phyloP scores from a whole-genome alignment of 2,329 filamentous ascomycete genomes.

The Alternaria triticimaculans region DNA sequence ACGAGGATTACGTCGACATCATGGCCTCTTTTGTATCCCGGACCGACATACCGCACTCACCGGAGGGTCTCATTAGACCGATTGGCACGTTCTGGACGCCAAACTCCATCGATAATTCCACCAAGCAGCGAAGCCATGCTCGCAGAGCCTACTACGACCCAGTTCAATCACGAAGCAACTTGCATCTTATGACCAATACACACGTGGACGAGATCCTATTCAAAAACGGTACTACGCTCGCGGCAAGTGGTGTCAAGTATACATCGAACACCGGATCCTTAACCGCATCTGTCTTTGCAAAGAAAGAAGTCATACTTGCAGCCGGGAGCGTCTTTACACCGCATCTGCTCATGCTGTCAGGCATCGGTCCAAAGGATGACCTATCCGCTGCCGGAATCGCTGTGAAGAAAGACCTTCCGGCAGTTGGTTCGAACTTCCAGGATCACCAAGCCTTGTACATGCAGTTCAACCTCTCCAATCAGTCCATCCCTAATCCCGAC shows the following conservation, averaged over 20 bases:
- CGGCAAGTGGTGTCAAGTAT: constrained; percentile 17
- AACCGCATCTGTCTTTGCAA: constrained; percentile 8
- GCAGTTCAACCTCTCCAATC: constrained; percentile 2
- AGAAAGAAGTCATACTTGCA: constrained; percentile 62
- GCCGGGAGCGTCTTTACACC: constrained; percentile 64
- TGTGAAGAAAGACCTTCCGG: constrained; percentile 17
- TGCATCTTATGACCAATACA: constrained; percentile 14
- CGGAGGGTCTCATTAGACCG: constrained; percentile 9
- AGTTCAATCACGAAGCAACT: constrained; percentile 1
- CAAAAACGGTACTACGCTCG: not conserved
- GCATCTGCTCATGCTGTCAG: constrained; percentile 66
- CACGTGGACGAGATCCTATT: constrained; percentile 18
- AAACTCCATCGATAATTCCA: constrained; percentile 16
- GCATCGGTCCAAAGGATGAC: constrained; percentile 54
- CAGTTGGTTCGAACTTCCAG: constrained; percentile 30
- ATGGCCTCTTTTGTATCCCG: constrained; percentile 9
- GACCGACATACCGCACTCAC: constrained; percentile 10
- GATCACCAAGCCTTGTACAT: constrained; percentile 21
- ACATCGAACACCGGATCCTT: constrained; percentile 1
- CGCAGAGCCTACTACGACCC: constrained; percentile 22
- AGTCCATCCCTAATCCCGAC: constrained; percentile 9
- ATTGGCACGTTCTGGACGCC: constrained; percentile 36
- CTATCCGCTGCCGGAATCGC: constrained; percentile 12
- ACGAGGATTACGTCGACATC: constrained; percentile 12
- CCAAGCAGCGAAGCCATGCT: constrained; percentile 11